Conservation (phyloP, 73 alveolate species). For the Tetrahymena thermophila region DNA sequence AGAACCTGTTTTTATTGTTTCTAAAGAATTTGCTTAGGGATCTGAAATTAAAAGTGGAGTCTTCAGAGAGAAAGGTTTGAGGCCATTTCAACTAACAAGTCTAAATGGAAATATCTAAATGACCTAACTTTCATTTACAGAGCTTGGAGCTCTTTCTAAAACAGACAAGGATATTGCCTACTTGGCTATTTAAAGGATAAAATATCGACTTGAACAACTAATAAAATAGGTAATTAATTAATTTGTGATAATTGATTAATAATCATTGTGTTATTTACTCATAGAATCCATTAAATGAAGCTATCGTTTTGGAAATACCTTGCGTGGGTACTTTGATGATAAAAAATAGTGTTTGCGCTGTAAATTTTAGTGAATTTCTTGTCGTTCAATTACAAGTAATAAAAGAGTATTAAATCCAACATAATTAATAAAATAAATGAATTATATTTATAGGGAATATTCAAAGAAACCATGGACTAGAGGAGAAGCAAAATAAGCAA, state of each 20-base stretch:
- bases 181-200: background rate
- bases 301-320: background rate
- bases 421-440: background rate
- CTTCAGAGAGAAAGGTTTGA: conserved; percentile 31
- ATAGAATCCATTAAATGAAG: background rate
- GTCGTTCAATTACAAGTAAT: background rate
- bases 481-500: background rate
- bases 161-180: conserved; percentile 23
- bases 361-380: conserved; percentile 18
- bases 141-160: conserved; percentile 35
- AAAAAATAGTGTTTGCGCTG: conserved; percentile 38
- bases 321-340: conserved; percentile 50
- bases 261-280: too few relatives aligned
- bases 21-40: conserved; percentile 51
- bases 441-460: background rate
- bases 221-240: background rate
- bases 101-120: conserved; percentile 55
- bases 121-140: conserved; percentile 51
- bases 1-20: conserved; percentile 52
- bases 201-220: background rate
- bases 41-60: conserved; percentile 48
- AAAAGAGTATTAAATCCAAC: background rate
- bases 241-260: background rate
- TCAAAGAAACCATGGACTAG: background rate
- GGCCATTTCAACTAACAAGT: conserved; percentile 53